These are phyloP conservation scores for Zymoseptoria pseudotritici DNA, from an alignment of 2,329 filamentous ascomycete genomes.

Conservation along the genomic window DNA sequence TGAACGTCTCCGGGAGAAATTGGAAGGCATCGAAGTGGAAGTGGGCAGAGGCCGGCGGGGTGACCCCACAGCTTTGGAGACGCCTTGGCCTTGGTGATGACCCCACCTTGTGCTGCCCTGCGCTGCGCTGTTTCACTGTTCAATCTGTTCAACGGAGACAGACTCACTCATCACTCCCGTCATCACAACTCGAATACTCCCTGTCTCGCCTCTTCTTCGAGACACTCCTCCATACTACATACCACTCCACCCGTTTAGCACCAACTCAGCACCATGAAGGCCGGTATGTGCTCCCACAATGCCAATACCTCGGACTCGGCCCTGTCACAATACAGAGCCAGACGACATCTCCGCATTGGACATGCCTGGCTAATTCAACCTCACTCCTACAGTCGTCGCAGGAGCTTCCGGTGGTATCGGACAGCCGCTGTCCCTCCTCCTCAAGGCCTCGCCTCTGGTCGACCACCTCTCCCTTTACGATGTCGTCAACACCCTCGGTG, in stretches of 20 bases:
- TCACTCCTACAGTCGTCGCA: conserved; percentile 57
- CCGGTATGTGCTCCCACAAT: not conserved
- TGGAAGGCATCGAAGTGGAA: too few relatives aligned
- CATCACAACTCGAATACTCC: not conserved
- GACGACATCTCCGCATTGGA: not conserved
- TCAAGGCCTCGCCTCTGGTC: conserved; percentile 82
- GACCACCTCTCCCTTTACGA: conserved; percentile 95
- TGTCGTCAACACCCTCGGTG: conserved; percentile 97
- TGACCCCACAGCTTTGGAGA: too few relatives aligned
- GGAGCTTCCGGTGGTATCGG: conserved; percentile 98
- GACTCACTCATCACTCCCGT: not conserved
- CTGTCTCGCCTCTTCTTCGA: not conserved
- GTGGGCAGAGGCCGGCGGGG: too few relatives aligned
- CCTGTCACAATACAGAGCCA: not conserved
- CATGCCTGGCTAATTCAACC: not conserved
- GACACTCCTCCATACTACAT: not conserved
- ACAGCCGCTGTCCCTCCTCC: conserved; percentile 93
- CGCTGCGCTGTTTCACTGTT: too few relatives aligned
- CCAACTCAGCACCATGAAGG: not conserved
- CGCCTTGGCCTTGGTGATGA: too few relatives aligned
- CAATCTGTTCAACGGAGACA: too few relatives aligned
- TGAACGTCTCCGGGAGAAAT: not conserved
- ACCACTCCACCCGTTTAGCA: not conserved
- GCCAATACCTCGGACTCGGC: not conserved
- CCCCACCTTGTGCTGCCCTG: too few relatives aligned